Evolutionary conservation across 1,284 basidiomycete species (phyloP).

Genomic region (Trichosporon faecale): DNA sequence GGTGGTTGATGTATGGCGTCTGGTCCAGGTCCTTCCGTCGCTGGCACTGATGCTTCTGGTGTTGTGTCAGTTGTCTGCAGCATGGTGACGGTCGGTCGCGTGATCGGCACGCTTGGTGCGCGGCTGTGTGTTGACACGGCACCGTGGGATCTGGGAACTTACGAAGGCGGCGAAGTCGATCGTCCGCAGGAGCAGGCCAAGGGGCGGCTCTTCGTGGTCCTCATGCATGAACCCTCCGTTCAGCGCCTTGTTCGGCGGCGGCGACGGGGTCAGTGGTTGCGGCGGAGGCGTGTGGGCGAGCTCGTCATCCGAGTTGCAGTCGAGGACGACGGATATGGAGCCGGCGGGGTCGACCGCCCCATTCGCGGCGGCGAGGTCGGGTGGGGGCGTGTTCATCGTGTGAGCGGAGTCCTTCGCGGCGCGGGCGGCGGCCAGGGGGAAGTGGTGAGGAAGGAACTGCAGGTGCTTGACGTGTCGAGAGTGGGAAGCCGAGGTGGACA

Average conservation of each 20-base stretch:
- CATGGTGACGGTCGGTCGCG: not conserved
- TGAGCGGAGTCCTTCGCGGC: not conserved
- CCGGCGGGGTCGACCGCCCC: not conserved
- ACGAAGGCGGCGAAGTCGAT: slow-evolving; percentile 51
- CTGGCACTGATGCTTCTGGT: slow-evolving; percentile 51
- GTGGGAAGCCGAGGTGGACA: slow-evolving; percentile 2
- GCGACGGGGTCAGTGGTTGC: slow-evolving; percentile 16
- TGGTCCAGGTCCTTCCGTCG: slow-evolving; percentile 50
- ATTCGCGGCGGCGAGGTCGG: slow-evolving; percentile 36
- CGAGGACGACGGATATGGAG: not conserved
- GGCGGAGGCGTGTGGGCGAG: slow-evolving; percentile 22
- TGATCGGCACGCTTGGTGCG: not conserved
- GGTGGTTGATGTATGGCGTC: slow-evolving; percentile 53
- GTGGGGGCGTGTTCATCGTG: slow-evolving; percentile 25
- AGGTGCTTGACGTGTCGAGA: not conserved
- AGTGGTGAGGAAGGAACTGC: not conserved
- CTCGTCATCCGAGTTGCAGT: slow-evolving; percentile 11
- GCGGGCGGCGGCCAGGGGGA: not conserved
- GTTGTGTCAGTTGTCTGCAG: not conserved
- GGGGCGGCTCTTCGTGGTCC: slow-evolving; percentile 21
- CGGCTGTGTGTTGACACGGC: not conserved
- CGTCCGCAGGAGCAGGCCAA: slow-evolving; percentile 40
- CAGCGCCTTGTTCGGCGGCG: slow-evolving; percentile 9
- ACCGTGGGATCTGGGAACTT: slow-evolving; percentile 22
- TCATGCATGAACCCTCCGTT: slow-evolving; percentile 14